phyloP scores from a whole-genome alignment of 345 rosid species.

The Populus tremula region DNA sequence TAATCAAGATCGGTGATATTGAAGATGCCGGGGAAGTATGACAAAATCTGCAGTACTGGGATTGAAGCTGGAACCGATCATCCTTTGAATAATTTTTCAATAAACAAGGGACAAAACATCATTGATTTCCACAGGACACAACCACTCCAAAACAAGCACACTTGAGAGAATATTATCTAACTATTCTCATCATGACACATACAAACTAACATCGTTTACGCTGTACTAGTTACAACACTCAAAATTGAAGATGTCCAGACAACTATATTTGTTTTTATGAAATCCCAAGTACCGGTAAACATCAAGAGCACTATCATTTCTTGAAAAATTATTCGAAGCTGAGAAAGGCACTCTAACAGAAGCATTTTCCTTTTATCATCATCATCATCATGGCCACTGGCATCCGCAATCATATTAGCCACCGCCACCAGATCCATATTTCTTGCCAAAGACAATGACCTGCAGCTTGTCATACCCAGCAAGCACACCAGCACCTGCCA shows the following conservation, averaged over 20 bases:
- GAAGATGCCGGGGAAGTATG: neutral
- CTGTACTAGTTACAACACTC: slow-evolving; percentile 15
- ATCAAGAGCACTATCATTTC: slow-evolving; percentile 8
- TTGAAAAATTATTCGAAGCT: slow-evolving; percentile 31
- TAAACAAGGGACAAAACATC: neutral
- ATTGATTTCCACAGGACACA: neutral
- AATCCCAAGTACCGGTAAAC: slow-evolving; percentile 13
- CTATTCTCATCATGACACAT: slow-evolving; percentile 7
- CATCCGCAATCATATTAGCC: neutral
- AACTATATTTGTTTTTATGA: neutral
- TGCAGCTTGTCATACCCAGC: slow-evolving; percentile 38
- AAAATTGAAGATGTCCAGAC: slow-evolving; percentile 12
- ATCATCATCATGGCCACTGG: neutral
- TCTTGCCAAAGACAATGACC: slow-evolving; percentile 29
- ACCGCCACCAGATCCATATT: slow-evolving; percentile 25
- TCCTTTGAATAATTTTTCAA: neutral
- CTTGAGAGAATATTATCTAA: neutral
- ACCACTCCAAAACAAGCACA: neutral
- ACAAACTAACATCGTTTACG: neutral
- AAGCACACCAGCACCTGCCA: slow-evolving; percentile 38
- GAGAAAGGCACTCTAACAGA: slow-evolving; percentile 7
- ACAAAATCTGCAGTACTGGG: neutral
- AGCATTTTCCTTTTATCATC: slow-evolving; percentile 6
- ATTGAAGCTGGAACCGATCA: neutral
- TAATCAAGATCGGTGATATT: neutral